phyloP scores from a whole-genome alignment of 352 stramenopile genomes.

The Phytophthora brassicae region DNA sequence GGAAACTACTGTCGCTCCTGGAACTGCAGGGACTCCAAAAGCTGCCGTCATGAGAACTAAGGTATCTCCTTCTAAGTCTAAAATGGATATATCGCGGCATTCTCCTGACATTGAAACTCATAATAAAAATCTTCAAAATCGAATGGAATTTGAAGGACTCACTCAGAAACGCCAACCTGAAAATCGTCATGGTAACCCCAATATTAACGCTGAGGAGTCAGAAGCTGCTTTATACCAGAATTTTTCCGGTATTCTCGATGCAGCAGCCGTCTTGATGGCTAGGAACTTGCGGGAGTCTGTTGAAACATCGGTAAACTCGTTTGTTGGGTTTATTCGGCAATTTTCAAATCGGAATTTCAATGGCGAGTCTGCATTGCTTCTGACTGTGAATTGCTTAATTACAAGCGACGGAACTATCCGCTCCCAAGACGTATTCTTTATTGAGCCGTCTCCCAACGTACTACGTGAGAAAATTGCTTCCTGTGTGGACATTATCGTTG shows the following conservation, averaged over 20 bases:
- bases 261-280: constrained; percentile 89
- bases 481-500: constrained; percentile 73
- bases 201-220: constrained; percentile 31
- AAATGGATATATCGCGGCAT: constrained; percentile 3
- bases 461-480: constrained; percentile 66
- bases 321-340: constrained; percentile 76
- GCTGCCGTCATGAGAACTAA: constrained; percentile 1
- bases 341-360: constrained; percentile 58
- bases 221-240: constrained; percentile 49
- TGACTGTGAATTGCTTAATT: constrained; percentile 56
- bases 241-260: constrained; percentile 78
- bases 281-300: constrained; percentile 85
- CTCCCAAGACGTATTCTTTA: constrained; percentile 49
- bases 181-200: constrained; percentile 8
- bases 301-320: constrained; percentile 76
- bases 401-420: constrained; percentile 16
- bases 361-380: constrained; percentile 60
- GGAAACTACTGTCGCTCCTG: constrained; percentile 21
- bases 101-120: constrained; percentile 26
- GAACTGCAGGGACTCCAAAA: constrained; percentile 20
- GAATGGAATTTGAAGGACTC: constrained; percentile 61
- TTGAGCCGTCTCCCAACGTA: constrained; percentile 55
- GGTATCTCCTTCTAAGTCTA: constrained; percentile 27
- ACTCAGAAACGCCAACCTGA: constrained; percentile 19
- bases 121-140: constrained; percentile 42